Base-by-base conservation (phyloP, 2,329 filamentous ascomycete genomes). In the Fusarium sarcochroum region DNA sequence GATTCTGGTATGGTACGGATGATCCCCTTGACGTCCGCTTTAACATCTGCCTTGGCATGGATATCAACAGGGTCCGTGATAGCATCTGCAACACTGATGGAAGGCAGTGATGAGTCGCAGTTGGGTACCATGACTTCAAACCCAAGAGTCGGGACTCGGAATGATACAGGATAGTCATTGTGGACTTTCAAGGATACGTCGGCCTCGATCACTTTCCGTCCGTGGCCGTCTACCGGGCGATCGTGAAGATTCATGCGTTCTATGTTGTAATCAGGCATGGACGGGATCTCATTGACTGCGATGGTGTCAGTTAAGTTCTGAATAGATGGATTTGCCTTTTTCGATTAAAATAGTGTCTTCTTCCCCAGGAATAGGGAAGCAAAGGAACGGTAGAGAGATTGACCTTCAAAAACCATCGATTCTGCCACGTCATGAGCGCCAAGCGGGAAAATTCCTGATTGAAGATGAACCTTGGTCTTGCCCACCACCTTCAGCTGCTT, bases 101-200 rank as follows among this genome's bases (percentile, higher is more conserved):
- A 89, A 5, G 90, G 87, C 57, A 96, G 90, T 21, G 87, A 82
- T 6, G 87, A 83, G 25, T 87, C 84, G 79, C 96, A 99, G 65
- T 93, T 93, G 42, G 93, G 90, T 7, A 98, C 90, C 46, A 97
- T 83, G 30, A 98, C 89, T 66, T 94, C 90, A 75, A 98, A 98
- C 1, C 88, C 90, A 58, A 98, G 88, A 37, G 91, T 84, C 14
- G 96, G 96, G 20, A 98, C 83, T 21, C 88, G 86, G 53, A 98
- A 82, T 60, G 90, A 87, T 50, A 99, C 79, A 1, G 94, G 93
- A 74, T 93, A 97, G 53, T 89, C 83, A 78, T 98, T 97, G 73
- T 87, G 84, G 25, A 93, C 84, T 14, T 86, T 83, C 27, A 97
- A 78, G 34, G 92, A 89, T 27, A 94, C 90, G 79, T 97, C 92